A percentile compares a stretch with the other conserved stretches of the same genome.
Evolutionary conservation across 345 rosid genomes (phyloP).

Genomic region (Acer saccharum): DNA sequence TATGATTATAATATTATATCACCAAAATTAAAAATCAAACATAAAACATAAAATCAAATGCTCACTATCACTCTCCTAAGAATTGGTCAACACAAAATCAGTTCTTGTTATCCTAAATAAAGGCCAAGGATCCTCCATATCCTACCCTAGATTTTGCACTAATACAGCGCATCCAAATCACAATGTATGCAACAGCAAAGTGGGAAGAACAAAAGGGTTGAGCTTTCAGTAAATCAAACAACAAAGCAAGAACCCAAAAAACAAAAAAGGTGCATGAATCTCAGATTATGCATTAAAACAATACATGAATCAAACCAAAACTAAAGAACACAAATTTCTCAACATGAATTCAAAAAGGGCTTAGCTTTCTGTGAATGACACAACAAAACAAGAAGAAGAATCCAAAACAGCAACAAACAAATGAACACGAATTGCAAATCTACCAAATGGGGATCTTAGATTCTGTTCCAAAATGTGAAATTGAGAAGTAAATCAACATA

Average conservation of each 20-base stretch:
- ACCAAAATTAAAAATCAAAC: background rate
- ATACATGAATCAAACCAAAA: background rate
- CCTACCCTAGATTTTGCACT: background rate
- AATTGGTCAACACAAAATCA: background rate
- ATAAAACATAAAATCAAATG: background rate
- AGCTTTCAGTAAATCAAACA: background rate
- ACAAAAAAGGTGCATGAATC: background rate
- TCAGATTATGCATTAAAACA: background rate
- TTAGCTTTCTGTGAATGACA: background rate
- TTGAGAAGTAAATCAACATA: background rate
- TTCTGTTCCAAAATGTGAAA: background rate
- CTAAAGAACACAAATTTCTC: background rate
- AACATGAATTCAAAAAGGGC: background rate
- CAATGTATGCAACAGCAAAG: background rate
- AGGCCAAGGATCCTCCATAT: background rate
- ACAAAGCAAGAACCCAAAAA: background rate
- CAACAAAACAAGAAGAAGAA: background rate
- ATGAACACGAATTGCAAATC: background rate
- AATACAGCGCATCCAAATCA: background rate
- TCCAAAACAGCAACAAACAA: background rate
- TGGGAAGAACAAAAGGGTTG: background rate
- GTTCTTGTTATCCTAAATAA: background rate
- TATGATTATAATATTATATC: background rate
- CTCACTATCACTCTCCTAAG: background rate
- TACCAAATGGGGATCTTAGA: slow-evolving; percentile 1